Evolutionary conservation across 805 yeast genomes (phyloP).

Genomic region (Hanseniaspora clermontiae): DNA sequence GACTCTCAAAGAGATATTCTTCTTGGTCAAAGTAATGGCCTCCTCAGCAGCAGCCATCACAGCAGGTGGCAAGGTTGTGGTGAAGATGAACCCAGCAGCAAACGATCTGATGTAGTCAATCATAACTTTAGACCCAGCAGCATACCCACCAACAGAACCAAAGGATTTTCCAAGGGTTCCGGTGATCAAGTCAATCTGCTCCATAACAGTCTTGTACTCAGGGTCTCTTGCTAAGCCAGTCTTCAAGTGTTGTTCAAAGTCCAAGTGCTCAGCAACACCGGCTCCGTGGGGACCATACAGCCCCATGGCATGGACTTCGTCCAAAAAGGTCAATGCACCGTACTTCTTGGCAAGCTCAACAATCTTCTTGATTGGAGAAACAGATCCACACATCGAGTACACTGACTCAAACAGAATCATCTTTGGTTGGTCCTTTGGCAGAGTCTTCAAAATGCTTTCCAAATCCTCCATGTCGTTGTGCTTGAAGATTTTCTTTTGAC

Average conservation of each 20-base stretch:
- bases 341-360: slow-evolving; percentile 95
- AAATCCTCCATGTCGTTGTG: slow-evolving; percentile 81
- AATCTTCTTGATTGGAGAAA: slow-evolving; percentile 81
- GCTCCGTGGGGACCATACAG: slow-evolving; percentile 99
- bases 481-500: slow-evolving; percentile 77
- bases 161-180: slow-evolving; percentile 96
- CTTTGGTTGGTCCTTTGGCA: slow-evolving; percentile 82
- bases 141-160: slow-evolving; percentile 95
- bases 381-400: slow-evolving; percentile 97
- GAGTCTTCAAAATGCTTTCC: slow-evolving; percentile 62
- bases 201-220: slow-evolving; percentile 49
- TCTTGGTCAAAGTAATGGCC: slow-evolving; percentile 74
- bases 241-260: slow-evolving; percentile 68
- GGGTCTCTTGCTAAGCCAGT: slow-evolving; percentile 38
- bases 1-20: slow-evolving; percentile 63
- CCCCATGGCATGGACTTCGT: slow-evolving; percentile 98
- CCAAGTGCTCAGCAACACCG: slow-evolving; percentile 95
- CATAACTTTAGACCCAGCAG: slow-evolving; percentile 72
- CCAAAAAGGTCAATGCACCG: slow-evolving; percentile 92
- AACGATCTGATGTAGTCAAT: slow-evolving; percentile 93
- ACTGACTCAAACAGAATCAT: slow-evolving; percentile 94
- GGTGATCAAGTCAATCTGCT: slow-evolving; percentile 87
- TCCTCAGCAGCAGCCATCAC: slow-evolving; percentile 90
- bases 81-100: slow-evolving; percentile 95
- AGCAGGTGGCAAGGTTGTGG: slow-evolving; percentile 95